Percentiles rank a stretch among this genome's conserved stretches.
These are phyloP conservation scores for Colletotrichum sp. DNA, from an alignment of 2,329 filamentous ascomycete species.

Conservation along the genomic window DNA sequence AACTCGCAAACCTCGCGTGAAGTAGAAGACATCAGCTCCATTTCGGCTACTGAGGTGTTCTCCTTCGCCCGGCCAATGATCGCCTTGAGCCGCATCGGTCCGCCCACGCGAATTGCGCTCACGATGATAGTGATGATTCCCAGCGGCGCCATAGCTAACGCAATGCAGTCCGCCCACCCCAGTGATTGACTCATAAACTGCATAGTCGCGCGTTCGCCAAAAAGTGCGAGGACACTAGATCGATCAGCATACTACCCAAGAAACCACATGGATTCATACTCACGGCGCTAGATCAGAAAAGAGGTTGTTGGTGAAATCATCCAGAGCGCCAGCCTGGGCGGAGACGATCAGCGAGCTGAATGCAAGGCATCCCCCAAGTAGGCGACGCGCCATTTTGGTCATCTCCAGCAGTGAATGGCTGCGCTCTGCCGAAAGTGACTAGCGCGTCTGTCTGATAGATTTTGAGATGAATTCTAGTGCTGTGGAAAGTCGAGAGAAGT, in stretches of 20 bases:
- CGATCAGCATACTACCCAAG: not conserved
- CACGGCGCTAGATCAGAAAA: not conserved
- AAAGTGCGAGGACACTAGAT: constrained; percentile 32
- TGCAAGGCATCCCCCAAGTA: not conserved
- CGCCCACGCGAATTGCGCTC: constrained; percentile 35
- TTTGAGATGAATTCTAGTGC: not conserved
- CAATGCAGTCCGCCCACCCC: constrained; percentile 31
- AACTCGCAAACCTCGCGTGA: constrained; percentile 42
- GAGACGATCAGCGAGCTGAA: not conserved
- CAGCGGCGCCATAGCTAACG: constrained; percentile 36
- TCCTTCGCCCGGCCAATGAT: constrained; percentile 44
- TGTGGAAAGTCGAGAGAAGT: not conserved
- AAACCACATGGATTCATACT: rapidly evolving
- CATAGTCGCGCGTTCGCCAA: constrained; percentile 41
- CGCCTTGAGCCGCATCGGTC: constrained; percentile 31
- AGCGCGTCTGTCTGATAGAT: not conserved
- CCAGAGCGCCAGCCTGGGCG: not conserved
- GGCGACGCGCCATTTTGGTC: not conserved
- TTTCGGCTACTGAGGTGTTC: constrained; percentile 33
- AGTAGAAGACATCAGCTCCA: constrained; percentile 45
- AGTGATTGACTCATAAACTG: constrained; percentile 41
- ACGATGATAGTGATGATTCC: constrained; percentile 43
- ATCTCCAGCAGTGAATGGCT: not conserved
- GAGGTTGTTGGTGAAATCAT: not conserved
- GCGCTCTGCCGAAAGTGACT: not conserved